phyloP scores from a whole-genome alignment of 257 asterid species.

The Solanum bukasovii region DNA sequence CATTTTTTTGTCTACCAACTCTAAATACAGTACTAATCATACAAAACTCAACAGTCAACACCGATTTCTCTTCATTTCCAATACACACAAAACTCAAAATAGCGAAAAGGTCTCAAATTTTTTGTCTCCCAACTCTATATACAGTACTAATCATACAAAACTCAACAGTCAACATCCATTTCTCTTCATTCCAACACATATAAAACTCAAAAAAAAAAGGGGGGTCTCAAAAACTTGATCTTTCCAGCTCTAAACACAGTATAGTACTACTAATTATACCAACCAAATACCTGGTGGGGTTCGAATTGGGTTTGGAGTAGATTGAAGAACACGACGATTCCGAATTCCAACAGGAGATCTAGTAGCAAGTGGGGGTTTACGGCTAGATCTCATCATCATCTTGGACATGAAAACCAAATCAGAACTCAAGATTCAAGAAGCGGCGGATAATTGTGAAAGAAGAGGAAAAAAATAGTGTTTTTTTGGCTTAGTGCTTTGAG shows the following conservation, averaged over 20 bases:
- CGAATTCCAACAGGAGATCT: constrained; percentile 81
- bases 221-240: background rate
- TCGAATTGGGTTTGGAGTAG: constrained; percentile 21
- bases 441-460: background rate
- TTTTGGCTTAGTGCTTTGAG: background rate
- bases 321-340: constrained; percentile 47
- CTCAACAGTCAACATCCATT: background rate
- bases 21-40: background rate
- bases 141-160: background rate
- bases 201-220: background rate
- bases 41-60: background rate
- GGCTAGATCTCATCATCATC: constrained; percentile 49
- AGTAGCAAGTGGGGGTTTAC: constrained; percentile 79
- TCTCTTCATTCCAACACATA: background rate
- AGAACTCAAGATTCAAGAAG: background rate
- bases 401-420: constrained; percentile 4
- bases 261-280: background rate
- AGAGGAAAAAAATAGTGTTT: background rate
- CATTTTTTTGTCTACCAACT: background rate
- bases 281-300: constrained; percentile 50
- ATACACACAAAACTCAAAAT: background rate
- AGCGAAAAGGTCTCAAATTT: background rate
- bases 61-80: background rate
- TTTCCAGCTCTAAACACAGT: background rate
- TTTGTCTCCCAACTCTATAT: background rate